A percentile compares a stretch with the other conserved stretches of the same genome.
Evolutionary conservation across 2,329 filamentous ascomycete species (phyloP).

Genomic region (Talaromyces rugulosus): DNA sequence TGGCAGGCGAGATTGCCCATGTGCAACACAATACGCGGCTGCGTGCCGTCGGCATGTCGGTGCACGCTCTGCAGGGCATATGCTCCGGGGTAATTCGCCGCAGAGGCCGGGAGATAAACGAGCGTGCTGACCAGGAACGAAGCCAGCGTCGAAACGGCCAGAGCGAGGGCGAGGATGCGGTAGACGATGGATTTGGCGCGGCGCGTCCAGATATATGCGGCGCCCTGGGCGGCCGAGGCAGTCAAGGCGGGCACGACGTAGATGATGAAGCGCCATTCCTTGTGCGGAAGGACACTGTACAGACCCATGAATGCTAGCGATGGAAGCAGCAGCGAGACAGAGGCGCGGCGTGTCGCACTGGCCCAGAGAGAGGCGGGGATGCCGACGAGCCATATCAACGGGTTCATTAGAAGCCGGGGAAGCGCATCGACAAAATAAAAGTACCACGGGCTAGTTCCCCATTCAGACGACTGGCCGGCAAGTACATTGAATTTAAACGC

Average conservation of each 20-base stretch:
- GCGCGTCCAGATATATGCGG: constrained; percentile 65
- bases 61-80: constrained; percentile 60
- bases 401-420: constrained; percentile 80
- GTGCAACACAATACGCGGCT: constrained; percentile 41
- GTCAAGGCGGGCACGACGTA: constrained; percentile 81
- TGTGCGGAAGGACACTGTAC: constrained; percentile 89
- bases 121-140: constrained; percentile 59
- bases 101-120: constrained; percentile 75
- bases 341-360: constrained; percentile 47
- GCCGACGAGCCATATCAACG: constrained; percentile 54
- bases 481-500: constrained; percentile 91
- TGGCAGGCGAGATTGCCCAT: constrained; percentile 61
- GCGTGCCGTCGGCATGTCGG: constrained; percentile 22
- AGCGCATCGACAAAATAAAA: constrained; percentile 82
- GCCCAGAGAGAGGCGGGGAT: constrained; percentile 50
- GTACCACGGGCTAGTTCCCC: constrained; percentile 81
- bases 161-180: constrained; percentile 48
- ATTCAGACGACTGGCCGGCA: constrained; percentile 74
- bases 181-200: constrained; percentile 59
- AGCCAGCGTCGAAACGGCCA: constrained; percentile 58
- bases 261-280: constrained; percentile 92
- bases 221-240: constrained; percentile 68
- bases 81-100: constrained; percentile 90
- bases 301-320: constrained; percentile 67
- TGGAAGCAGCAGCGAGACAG: constrained; percentile 59